Evolutionary conservation across 257 asterid species (phyloP).

Genomic region (Petunia secreta): DNA sequence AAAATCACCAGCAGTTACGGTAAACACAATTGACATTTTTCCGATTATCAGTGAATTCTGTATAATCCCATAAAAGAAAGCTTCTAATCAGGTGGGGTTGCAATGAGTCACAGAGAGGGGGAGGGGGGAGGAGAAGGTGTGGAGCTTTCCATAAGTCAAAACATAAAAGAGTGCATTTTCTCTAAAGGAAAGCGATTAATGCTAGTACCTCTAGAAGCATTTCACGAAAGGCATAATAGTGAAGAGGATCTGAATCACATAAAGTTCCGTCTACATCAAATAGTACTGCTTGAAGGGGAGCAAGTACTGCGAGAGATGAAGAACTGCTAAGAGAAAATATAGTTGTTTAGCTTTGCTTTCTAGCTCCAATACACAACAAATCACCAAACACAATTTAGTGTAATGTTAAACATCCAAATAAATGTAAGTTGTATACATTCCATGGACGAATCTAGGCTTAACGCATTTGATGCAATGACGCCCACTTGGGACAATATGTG

Average conservation of each 20-base stretch:
- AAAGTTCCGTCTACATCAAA: slow-evolving; percentile 95
- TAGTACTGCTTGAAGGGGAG: slow-evolving; percentile 91
- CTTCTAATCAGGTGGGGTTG: background rate
- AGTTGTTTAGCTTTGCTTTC: slow-evolving; percentile 18
- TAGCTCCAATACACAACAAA: background rate
- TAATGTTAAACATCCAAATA: background rate
- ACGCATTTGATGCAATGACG: slow-evolving; percentile 13
- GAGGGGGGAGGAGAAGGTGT: background rate
- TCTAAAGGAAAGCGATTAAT: slow-evolving; percentile 16
- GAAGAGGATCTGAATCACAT: slow-evolving; percentile 94
- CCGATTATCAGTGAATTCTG: slow-evolving; percentile 1
- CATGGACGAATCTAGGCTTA: background rate
- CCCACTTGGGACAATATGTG: background rate
- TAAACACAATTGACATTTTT: background rate
- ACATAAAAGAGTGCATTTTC: background rate
- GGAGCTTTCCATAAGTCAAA: background rate
- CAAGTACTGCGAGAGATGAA: slow-evolving; percentile 60
- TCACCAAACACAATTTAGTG: slow-evolving; percentile 10
- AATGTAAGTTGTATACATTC: background rate
- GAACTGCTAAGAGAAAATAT: slow-evolving; percentile 49
- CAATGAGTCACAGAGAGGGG: background rate
- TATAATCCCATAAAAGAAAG: background rate
- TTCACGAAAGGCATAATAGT: slow-evolving; percentile 62
- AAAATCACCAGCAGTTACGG: background rate
- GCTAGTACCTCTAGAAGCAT: slow-evolving; percentile 71